Percentiles rank a stretch among this genome's conserved stretches.
Conservation (phyloP, 2,329 filamentous ascomycete species). For the Fusarium concolor region DNA sequence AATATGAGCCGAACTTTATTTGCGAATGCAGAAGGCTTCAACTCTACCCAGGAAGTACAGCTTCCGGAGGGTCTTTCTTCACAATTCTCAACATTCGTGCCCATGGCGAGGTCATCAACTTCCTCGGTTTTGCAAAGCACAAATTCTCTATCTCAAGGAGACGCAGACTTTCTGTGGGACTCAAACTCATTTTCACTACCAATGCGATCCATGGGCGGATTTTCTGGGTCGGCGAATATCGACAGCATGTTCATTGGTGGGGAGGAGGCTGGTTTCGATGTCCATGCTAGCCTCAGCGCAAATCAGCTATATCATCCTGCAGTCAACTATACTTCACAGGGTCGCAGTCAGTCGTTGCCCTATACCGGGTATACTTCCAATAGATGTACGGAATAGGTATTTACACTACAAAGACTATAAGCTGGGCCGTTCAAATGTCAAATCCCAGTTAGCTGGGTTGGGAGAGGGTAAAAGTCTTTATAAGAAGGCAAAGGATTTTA, state of each 20-base stretch:
- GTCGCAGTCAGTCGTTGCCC: not conserved
- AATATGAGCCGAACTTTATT: not conserved
- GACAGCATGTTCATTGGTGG: not conserved
- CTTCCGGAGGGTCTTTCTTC: not conserved
- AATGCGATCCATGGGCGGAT: not conserved
- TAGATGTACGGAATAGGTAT: not conserved
- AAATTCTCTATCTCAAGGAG: not conserved
- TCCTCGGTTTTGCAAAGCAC: not conserved
- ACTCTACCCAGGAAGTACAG: not conserved
- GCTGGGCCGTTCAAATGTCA: not conserved
- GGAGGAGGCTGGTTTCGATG: not conserved
- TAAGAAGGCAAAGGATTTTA: not conserved
- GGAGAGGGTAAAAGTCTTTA: not conserved
- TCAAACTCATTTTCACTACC: not conserved
- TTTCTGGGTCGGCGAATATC: accelerated
- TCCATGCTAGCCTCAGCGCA: not conserved
- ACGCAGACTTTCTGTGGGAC: not conserved
- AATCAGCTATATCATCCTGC: not conserved
- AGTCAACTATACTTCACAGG: not conserved
- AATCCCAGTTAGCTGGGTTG: not conserved
- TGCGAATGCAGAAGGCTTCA: not conserved
- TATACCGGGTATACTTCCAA: not conserved
- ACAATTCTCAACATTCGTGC: not conserved
- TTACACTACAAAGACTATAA: not conserved
- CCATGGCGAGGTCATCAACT: not conserved